Evolutionary conservation across 306 rosid species (phyloP), one percentile per base, ranked within the genome.

Genomic region (Acacia confusa): DNA sequence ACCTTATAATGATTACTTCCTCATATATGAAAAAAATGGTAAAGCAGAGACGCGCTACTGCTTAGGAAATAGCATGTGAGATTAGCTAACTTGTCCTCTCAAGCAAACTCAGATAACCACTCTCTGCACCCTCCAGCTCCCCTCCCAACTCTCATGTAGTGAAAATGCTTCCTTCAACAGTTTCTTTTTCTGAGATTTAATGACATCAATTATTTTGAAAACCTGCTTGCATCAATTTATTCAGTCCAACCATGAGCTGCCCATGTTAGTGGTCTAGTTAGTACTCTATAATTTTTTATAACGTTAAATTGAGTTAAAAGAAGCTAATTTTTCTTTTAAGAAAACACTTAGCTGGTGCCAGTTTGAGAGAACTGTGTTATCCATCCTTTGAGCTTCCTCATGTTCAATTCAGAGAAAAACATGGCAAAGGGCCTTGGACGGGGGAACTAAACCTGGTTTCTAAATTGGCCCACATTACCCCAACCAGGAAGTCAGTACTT

Each of bases 41-140:
- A 36, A 28, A 4, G 61, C 61, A 72, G 57, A 34, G 14, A 30
- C 78, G 77, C 74, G 41, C 50, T 47, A 78, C 81, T 47, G 80
- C 81, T 77, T 50, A 53, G 67, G 70, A 60, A 68, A 78, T 77
- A 41, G 53, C 22, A 76, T 64, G 55, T 48, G 70, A 45, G 47
- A 50, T 78, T 28, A 65, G 44, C 48, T 67, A 47, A n/a, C 81
- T 82, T 25, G 47, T 57, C 52, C 28, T 41, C 48, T 36, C 12
- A 17, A 66, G 73, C 41, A 70, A 75, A 71, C 27, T 45, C 78
- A 10, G 34, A 0, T 79, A 45, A 44, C 13, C 25, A 25, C 58
- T 72, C 14, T 7, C 24, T 27, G 41, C 41, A 24, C 24, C 60
- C 64, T 40, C 67, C 40, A 1, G 28, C 84, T 68, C 30, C 75